Percentiles rank a stretch among this genome's conserved stretches.
Evolutionary conservation across 129 eudicot species (phyloP).

Genomic region (Scalesia atractyloides): DNA sequence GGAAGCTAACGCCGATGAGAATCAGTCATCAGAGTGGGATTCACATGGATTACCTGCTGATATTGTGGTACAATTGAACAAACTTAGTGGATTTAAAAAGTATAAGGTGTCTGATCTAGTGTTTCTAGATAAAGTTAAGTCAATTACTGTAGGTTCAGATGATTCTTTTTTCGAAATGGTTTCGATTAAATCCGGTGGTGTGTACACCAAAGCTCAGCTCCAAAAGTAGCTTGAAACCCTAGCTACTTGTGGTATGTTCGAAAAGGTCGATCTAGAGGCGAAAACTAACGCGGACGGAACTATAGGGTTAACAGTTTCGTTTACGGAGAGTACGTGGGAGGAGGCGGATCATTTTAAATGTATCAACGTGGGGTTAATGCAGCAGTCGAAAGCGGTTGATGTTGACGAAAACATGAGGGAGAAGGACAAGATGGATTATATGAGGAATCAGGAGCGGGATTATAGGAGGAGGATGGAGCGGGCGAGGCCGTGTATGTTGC

Average conservation of each 20-base stretch:
- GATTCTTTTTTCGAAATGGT: slow-evolving; percentile 85
- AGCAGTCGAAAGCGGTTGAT: slow-evolving; percentile 66
- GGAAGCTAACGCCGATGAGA: slow-evolving; percentile 62
- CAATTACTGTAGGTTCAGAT: slow-evolving; percentile 47
- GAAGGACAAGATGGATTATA: slow-evolving; percentile 60
- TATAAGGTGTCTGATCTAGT: slow-evolving; percentile 69
- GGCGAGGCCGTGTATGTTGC: slow-evolving; percentile 82
- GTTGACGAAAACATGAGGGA: slow-evolving; percentile 79
- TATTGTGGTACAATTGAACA: slow-evolving; percentile 53
- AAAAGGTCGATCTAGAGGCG: slow-evolving; percentile 69
- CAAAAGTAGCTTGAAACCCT: slow-evolving; percentile 84
- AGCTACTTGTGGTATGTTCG: slow-evolving; percentile 85
- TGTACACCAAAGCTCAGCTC: slow-evolving; percentile 75
- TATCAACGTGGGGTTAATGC: slow-evolving; percentile 82
- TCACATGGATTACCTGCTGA: slow-evolving; percentile 75
- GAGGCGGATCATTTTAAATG: slow-evolving; percentile 64
- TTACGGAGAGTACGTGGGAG: slow-evolving; percentile 72
- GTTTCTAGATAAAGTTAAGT: slow-evolving; percentile 46
- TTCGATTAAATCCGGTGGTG: slow-evolving; percentile 64
- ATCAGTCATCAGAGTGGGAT: slow-evolving; percentile 65
- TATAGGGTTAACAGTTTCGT: slow-evolving; percentile 47
- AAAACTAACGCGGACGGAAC: slow-evolving; percentile 87
- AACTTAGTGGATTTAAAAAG: slow-evolving; percentile 68
- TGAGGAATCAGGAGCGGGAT: slow-evolving; percentile 59
- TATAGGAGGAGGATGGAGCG: slow-evolving; percentile 67